Base-by-base conservation (phyloP, 1,139 yeast species). In the Hanseniaspora uvarum region DNA sequence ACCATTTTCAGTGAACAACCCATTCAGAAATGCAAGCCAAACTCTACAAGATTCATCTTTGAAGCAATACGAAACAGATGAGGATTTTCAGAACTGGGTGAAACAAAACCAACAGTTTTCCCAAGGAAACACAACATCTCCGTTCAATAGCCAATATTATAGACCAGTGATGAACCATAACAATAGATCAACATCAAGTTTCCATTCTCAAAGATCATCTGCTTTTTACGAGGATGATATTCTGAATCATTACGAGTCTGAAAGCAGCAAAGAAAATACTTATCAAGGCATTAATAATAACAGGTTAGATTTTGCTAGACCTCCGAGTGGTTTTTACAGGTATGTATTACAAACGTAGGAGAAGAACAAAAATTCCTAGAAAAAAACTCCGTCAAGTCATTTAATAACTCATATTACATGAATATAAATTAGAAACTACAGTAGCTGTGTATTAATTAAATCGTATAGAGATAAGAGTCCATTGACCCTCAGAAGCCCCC, bases 1-100 rank as follows among this genome's bases (percentile, higher is more conserved):
- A 61, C 72, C 81, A 55, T 72, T 77, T 58, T 78, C 83, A 14
- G 71, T 79, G 30, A 78, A 78, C 61, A 80, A 80, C 60, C 85
- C 85, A 19, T 80, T 80, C 65, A 72, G 85, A 58, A 62, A 60
- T 58, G 62, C 65, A 39, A 59, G 60, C 63, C 58, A 60, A 60
- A 63, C 59, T 60, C 60, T 3, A 59, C 60, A 52, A 65, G 61
- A 59, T 62, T 61, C 57, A 60, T 56, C 59, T 54, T n/a, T 56
- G 21, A 55, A 58, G n/a, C 54, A 56, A 44, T 52, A 62, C 56
- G 49, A 59, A 40, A 33, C 61, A 12, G 67, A 66, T 50, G 57
- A 60, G 23, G 63, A 64, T 37, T 78, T 77, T 61, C 77, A 75
- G 51, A 71, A 69, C 31, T 78, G 83, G 83, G 79, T 78, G 12